These are phyloP conservation scores for Porphyrellus cyaneotinctus DNA, from an alignment of 768 basidiomycete species.

Conservation along the genomic window DNA sequence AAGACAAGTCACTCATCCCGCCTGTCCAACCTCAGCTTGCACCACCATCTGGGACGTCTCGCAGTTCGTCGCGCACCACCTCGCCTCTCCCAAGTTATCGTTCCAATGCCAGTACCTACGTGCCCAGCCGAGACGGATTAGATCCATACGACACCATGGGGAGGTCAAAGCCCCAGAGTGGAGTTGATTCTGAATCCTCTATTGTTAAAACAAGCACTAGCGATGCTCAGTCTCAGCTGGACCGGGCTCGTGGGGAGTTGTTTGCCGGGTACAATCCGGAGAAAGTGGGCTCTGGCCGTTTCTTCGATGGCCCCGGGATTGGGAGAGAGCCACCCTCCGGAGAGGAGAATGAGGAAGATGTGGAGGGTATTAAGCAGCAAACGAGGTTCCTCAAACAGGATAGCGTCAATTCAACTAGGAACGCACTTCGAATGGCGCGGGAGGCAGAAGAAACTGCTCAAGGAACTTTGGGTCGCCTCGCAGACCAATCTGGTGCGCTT, in stretches of 20 bases:
- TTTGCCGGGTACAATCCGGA: constrained; percentile 71
- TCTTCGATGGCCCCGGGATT: constrained; percentile 58
- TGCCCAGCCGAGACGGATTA: constrained; percentile 60
- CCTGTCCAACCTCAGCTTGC: constrained; percentile 46
- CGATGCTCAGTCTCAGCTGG: constrained; percentile 44
- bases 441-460: constrained; percentile 96
- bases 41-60: constrained; percentile 25
- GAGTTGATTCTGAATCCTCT: constrained; percentile 18
- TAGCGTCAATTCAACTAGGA: constrained; percentile 81
- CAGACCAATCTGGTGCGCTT: constrained; percentile 84
- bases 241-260: constrained; percentile 66
- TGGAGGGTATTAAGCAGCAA: constrained; percentile 94
- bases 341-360: constrained; percentile 79
- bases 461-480: constrained; percentile 77
- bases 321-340: constrained; percentile 50
- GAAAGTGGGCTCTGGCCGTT: constrained; percentile 57
- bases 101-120: constrained; percentile 59
- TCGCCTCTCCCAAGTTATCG: constrained; percentile 43
- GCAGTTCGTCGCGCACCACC: constrained; percentile 29
- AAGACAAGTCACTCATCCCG: constrained; percentile 62
- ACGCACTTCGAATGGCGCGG: constrained; percentile 88
- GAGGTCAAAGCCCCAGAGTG: constrained; percentile 25
- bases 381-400: constrained; percentile 90
- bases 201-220: constrained; percentile 1
- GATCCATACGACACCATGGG: constrained; percentile 44